phyloP scores from a whole-genome alignment of 305 asterid species.

The Plantago lanceolata region DNA sequence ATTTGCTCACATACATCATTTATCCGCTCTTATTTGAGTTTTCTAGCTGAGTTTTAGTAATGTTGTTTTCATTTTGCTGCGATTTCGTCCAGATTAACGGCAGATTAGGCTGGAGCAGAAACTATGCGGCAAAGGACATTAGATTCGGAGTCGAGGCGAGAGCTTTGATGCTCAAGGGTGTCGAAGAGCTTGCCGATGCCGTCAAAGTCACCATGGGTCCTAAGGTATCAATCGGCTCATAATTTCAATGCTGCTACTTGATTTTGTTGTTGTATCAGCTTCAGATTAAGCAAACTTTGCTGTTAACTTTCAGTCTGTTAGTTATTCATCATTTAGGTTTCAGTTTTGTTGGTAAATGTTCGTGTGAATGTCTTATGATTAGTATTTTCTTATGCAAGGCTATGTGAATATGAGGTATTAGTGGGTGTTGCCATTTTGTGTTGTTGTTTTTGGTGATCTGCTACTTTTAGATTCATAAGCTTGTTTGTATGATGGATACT shows the following conservation, averaged over 20 bases:
- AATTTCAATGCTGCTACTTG: neutral
- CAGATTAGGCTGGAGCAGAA: constrained; percentile 28
- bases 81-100: constrained; percentile 19
- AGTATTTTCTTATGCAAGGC: no score
- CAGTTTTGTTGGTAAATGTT: no score
- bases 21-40: neutral
- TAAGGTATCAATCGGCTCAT: constrained; percentile 3
- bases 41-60: neutral
- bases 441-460: neutral
- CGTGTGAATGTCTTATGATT: no score
- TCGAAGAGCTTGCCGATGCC: constrained; percentile 29
- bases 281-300: no score
- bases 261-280: no score
- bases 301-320: no score
- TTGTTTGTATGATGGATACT: no score
- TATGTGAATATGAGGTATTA: no score
- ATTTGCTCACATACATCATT: no score
- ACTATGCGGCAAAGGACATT: constrained; percentile 29
- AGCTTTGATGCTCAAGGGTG: constrained; percentile 27
- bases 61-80: constrained; percentile 15
- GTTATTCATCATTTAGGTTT: no score
- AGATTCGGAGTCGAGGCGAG: constrained; percentile 28
- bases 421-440: neutral
- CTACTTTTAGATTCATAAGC: neutral
- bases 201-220: constrained; percentile 32